A percentile compares a stretch with the other conserved stretches of the same genome.
phyloP scores from a whole-genome alignment of 352 stramenopile genomes.

The Phytopythium oedochilum region DNA sequence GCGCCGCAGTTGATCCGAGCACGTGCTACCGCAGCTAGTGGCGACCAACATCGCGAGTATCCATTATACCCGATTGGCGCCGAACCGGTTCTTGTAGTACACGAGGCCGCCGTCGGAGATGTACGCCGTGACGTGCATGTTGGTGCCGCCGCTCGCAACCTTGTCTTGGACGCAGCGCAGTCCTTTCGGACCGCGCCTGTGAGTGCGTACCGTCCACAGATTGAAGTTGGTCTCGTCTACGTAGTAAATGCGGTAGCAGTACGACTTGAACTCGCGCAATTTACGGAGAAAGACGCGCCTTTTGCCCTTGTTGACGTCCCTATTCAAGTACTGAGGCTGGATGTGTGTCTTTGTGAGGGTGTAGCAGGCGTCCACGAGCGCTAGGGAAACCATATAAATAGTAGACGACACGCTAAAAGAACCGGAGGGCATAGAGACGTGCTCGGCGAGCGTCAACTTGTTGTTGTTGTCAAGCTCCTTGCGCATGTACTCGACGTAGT shows the following conservation, averaged over 20 bases:
- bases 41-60: too few relatives aligned
- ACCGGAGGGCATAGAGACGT: not conserved
- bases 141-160: constrained; percentile 7
- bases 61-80: constrained; percentile 1
- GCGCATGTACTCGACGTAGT: constrained; percentile 1
- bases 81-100: constrained; percentile 8
- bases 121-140: constrained; percentile 14
- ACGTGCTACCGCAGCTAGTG: too few relatives aligned
- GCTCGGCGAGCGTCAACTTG: not conserved
- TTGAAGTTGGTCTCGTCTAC: constrained; percentile 21
- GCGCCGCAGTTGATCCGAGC: too few relatives aligned
- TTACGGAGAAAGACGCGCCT: not conserved
- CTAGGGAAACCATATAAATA: not conserved
- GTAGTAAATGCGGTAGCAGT: constrained; percentile 7
- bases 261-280: constrained; percentile 3
- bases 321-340: constrained; percentile 14
- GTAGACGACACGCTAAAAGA: not conserved
- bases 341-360: constrained; percentile 13
- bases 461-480: not conserved
- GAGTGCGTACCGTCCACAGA: constrained; percentile 1
- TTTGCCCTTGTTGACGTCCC: constrained; percentile 11
- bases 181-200: not conserved
- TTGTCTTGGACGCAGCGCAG: not conserved
- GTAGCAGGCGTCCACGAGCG: not conserved
- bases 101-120: constrained; percentile 3